A percentile compares a stretch with the other conserved stretches of the same genome.
These are phyloP conservation scores for Talaromyces atroroseus DNA, from an alignment of 2,329 filamentous ascomycete genomes.

Conservation along the genomic window DNA sequence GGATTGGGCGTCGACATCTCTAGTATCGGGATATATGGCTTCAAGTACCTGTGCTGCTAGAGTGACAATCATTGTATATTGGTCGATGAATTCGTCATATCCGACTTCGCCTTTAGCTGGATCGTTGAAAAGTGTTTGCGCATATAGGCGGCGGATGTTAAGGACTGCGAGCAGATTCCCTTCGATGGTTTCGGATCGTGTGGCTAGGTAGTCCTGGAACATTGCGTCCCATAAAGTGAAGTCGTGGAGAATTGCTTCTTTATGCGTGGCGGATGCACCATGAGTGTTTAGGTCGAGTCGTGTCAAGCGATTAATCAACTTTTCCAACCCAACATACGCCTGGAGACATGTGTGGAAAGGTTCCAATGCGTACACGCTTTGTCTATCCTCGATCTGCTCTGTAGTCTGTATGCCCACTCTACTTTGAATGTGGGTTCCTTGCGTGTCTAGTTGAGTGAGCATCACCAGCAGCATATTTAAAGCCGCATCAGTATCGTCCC, in stretches of 20 bases:
- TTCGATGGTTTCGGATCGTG: not conserved
- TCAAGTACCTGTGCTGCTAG: not conserved
- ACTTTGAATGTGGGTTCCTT: not conserved
- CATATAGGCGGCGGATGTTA: not conserved
- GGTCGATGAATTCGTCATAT: not conserved
- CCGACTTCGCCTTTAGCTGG: not conserved
- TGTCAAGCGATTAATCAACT: slow-evolving; percentile 1
- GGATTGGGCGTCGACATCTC: not conserved
- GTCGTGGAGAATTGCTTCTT: not conserved
- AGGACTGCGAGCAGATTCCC: not conserved
- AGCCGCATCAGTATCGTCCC: not conserved
- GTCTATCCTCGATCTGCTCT: not conserved
- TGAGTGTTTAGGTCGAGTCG: not conserved
- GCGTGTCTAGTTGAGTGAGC: slow-evolving; percentile 1
- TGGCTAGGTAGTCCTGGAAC: not conserved
- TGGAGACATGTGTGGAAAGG: not conserved
- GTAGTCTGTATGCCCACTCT: not conserved
- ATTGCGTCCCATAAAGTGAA: not conserved
- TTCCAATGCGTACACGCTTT: not conserved
- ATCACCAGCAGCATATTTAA: not conserved
- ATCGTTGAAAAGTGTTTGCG: not conserved
- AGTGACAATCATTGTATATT: not conserved
- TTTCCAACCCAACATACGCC: not conserved
- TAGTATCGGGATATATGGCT: not conserved
- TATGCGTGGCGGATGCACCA: not conserved